phyloP scores from a whole-genome alignment of 345 rosid species.

The Salix exigua region DNA sequence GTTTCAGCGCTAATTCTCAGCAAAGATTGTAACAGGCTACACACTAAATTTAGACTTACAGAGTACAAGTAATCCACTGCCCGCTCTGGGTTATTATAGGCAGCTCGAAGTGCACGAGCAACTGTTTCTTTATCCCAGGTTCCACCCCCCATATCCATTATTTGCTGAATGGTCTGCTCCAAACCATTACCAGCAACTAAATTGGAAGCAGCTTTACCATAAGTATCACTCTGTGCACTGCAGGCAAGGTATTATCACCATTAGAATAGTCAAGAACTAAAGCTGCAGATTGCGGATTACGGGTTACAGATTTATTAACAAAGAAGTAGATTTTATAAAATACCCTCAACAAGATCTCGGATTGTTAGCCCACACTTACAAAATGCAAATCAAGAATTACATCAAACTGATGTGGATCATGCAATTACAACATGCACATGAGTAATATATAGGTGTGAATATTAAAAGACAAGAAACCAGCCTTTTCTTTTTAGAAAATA shows the following conservation, averaged over 20 bases:
- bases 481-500: too few species aligned
- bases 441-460: too few species aligned
- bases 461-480: too few species aligned
- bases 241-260: conserved; percentile 8
- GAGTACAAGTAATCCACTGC: conserved; percentile 96
- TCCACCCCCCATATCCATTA: conserved; percentile 98
- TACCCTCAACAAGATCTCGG: too few species aligned
- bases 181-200: conserved; percentile 70
- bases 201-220: conserved; percentile 85
- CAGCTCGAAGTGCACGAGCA: conserved; percentile 90
- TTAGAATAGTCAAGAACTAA: neutral
- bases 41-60: conserved; percentile 37
- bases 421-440: too few species aligned
- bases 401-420: too few species aligned
- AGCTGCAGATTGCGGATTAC: neutral
- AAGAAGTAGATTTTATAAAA: neutral
- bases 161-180: conserved; percentile 71
- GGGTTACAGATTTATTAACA: neutral
- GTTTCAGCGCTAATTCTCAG: conserved; percentile 17
- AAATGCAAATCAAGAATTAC: too few species aligned
- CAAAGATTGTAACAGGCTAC: conserved; percentile 1
- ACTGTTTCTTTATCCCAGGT: conserved; percentile 95
- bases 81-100: conserved; percentile 96
- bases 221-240: conserved; percentile 62
- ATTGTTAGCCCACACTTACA: too few species aligned